phyloP scores from a whole-genome alignment of 306 rosid genomes.

The Quercus suber region DNA sequence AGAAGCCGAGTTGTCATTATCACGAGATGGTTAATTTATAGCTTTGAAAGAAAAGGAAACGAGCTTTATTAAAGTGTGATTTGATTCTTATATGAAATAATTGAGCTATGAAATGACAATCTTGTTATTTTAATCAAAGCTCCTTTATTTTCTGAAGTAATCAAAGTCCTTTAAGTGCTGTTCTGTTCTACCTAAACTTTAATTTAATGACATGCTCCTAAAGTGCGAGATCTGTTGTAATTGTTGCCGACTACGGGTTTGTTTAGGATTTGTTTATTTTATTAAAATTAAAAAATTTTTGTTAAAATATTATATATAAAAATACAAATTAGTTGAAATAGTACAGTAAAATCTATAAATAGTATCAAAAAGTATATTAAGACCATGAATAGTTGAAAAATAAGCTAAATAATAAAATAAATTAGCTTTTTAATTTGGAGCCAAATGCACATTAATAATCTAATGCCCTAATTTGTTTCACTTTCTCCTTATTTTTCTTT shows the following conservation, averaged over 20 bases:
- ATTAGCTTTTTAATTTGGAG: background rate
- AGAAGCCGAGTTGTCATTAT: background rate
- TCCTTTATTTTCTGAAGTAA: background rate
- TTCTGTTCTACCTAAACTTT: background rate
- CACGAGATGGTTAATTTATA: background rate
- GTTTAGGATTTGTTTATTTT: too few relatives aligned
- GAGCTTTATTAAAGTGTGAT: slow-evolving; percentile 17
- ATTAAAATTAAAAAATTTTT: rapidly evolving
- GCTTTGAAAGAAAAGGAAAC: background rate
- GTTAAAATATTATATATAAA: rapidly evolving
- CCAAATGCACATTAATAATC: too few relatives aligned
- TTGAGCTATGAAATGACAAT: slow-evolving; percentile 28
- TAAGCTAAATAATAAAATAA: too few relatives aligned
- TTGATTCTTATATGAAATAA: slow-evolving; percentile 26
- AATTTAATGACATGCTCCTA: too few relatives aligned
- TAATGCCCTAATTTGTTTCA: too few relatives aligned
- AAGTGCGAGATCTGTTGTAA: too few relatives aligned
- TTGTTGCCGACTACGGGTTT: too few relatives aligned
- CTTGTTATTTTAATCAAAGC: slow-evolving; percentile 2
- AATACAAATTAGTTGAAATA: too few relatives aligned
- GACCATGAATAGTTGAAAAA: rapidly evolving
- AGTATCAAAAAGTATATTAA: rapidly evolving
- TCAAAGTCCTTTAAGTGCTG: slow-evolving; percentile 2
- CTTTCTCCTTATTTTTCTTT: background rate
- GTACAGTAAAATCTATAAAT: rapidly evolving